Percentiles rank a stretch among this genome's conserved stretches.
Conservation (phyloP, 805 yeast genomes). For the Starmerella etchellsii region DNA sequence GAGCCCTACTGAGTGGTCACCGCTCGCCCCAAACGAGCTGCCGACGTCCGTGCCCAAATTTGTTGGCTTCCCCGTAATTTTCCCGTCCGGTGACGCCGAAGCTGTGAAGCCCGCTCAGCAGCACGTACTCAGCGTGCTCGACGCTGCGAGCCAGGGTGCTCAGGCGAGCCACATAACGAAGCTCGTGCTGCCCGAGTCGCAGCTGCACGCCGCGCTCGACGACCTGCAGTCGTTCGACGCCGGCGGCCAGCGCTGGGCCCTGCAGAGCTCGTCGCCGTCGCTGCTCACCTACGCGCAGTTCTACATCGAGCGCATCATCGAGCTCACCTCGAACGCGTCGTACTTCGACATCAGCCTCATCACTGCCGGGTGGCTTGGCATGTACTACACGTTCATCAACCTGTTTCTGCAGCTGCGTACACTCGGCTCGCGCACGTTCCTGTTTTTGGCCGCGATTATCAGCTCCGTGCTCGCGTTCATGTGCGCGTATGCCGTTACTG, state of each 20-base stretch:
- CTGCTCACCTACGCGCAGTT: constrained; percentile 29
- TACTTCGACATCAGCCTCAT: constrained; percentile 72
- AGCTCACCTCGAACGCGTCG: constrained; percentile 50
- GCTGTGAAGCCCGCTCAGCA: constrained; percentile 7
- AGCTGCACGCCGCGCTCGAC: constrained; percentile 2
- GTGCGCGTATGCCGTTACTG: constrained; percentile 56
- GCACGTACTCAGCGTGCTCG: constrained; percentile 1
- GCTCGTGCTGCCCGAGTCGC: constrained; percentile 8
- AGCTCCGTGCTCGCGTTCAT: constrained; percentile 75
- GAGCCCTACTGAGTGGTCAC: constrained; percentile 10
- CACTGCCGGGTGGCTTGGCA: constrained; percentile 68
- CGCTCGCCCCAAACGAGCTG: constrained; percentile 3
- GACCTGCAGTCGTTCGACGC: constrained; percentile 13
- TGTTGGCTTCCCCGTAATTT: constrained; percentile 19
- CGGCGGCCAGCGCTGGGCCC: constrained; percentile 30
- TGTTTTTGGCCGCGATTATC: constrained; percentile 64
- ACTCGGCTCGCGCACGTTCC: constrained; percentile 77
- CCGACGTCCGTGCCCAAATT: constrained; percentile 8
- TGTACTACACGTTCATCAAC: constrained; percentile 69
- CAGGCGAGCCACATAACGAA: not conserved
- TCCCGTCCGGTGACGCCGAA: constrained; percentile 4
- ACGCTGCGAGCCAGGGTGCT: not conserved
- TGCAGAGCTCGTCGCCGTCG: constrained; percentile 29
- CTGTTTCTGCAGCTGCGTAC: constrained; percentile 64
- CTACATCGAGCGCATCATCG: constrained; percentile 25